Evolutionary conservation across 441 rosid species (phyloP), one percentile per base, ranked within the genome.

Genomic region (Erysimum cheiri): DNA sequence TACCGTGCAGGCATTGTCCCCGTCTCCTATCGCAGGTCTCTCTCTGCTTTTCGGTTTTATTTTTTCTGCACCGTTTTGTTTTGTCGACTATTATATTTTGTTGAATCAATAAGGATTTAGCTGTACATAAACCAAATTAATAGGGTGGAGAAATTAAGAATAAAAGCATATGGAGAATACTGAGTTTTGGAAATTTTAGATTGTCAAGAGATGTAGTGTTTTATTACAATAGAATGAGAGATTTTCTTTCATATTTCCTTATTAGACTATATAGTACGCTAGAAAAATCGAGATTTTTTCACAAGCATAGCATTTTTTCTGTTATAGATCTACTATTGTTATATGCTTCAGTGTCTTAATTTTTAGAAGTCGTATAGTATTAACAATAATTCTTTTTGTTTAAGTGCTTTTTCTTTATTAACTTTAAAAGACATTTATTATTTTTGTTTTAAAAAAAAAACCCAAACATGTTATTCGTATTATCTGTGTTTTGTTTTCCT

Each of bases 1-100:
- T 87, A 85, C 77, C 79, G 79, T 0, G 89, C 92, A 28, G 92
- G 92, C 15, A 85, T 87, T 58, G 92, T 87, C 66, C 92, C 92
- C 0, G 88, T 87, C 71, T 53, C 83, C 10, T 87, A 69, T 47
- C 87, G 92, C 74, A 72, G 92, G 92, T 85, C 39, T 43, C 54
- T 39, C 48, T 37, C 48, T 52, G 2, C 33, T 4, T 33, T 26
- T 17, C 12, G 4, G n/a, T 67, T 2, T 26, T 15, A 13, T 8
- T 13, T 1, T 1, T 39, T 1, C 3, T 2, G 2, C 6, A 17
- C 22, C 44, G 40, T 57, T 76, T 46, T 9, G 11, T 69, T 70
- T 17, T 64, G 32, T 54, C 43, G 59, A 33, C 5, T 22, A 6
- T 41, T 15, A 26, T 14, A 24, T 8, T 47, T 36, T 39, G 29